Evolutionary conservation across 371 early-diverging fungal species (phyloP), one percentile per base, ranked within the genome.

Genomic region (Chytridium lagenaria): DNA sequence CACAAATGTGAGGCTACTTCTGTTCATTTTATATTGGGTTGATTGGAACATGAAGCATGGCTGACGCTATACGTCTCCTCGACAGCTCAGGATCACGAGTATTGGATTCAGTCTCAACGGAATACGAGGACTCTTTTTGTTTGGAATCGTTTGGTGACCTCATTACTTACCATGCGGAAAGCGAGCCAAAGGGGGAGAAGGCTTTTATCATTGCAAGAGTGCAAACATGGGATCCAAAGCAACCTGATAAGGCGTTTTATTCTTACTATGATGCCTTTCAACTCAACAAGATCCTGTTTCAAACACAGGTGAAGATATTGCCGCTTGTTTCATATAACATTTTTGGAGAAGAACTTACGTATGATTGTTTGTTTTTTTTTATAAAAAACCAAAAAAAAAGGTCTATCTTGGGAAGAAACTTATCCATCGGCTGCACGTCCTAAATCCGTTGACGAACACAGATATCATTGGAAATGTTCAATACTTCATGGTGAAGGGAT

Each of bases 401-500:
- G 55, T 84, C 0, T 88, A 86, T 69, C 71, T 87, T 10, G 84
- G 81, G 50, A 87, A 86, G 74, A 84, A 86, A 59, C 73, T 87
- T 26, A 87, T 88, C 15, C 89, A 88, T 65, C 78, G 89, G 22
- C 67, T 88, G 30, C 86, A 86, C 37, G 89, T 88, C 7, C 80
- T 88, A n/a, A 88, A 88, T 70, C 89, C 89, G 28, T 73, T 88
- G 22, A 85, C 87, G 1, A 88, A 88, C 74, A 85, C 87, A 16
- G 87, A 87, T 64, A 88, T 88, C 50, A 86, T 88, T 59, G 89
- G 89, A n/a, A 82, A 86, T 67, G 87, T 87, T n/a, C 80, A 81
- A 52, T 87, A 87, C 70, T 87, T 84, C 70, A 83, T 87, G 63
- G 79, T 84, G 50, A 74, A 71, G 51, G 61, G 23, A 44, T 28